Percentiles rank a stretch among this genome's conserved stretches.
phyloP scores from a whole-genome alignment of 352 stramenopile species.

The Blastocystis sp. region DNA sequence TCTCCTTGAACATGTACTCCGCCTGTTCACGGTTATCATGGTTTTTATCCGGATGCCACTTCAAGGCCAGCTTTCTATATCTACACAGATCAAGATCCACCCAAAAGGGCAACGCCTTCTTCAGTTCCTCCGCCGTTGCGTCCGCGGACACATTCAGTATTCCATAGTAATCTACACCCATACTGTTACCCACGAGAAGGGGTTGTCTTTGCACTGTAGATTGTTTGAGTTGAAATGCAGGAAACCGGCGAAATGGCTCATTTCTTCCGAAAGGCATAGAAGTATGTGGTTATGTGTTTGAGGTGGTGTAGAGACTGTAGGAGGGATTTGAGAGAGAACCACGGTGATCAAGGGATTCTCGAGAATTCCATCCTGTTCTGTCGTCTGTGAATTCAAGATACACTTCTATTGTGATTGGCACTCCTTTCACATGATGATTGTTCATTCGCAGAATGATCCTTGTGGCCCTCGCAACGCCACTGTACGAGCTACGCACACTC shows the following conservation, averaged over 20 bases:
- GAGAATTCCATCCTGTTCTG: too few species aligned
- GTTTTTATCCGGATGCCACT: conserved; percentile 92
- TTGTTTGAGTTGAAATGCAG: background rate
- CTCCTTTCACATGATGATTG: too few species aligned
- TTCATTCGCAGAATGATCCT: too few species aligned
- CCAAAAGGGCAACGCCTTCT: conserved; percentile 77
- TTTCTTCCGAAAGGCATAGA: too few species aligned
- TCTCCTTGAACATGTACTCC: conserved; percentile 84
- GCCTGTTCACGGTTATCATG: conserved; percentile 77
- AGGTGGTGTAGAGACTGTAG: too few species aligned
- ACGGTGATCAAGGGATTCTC: too few species aligned
- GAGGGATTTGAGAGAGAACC: too few species aligned
- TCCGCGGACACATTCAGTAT: conserved; percentile 78
- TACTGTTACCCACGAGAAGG: background rate
- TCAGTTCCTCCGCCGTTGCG: conserved; percentile 79
- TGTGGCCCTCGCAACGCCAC: too few species aligned
- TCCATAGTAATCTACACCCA: conserved; percentile 78
- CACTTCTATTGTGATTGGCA: too few species aligned
- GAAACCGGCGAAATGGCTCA: conserved; percentile 49
- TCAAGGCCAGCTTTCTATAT: conserved; percentile 89
- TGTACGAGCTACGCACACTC: too few species aligned
- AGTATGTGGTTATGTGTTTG: too few species aligned
- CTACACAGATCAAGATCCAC: conserved; percentile 70
- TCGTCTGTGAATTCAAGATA: too few species aligned
- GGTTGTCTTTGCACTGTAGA: background rate